Percentiles rank a stretch among this genome's conserved stretches.
These are phyloP conservation scores for Puya raimondii DNA, from an alignment of 176 grass and related monocot species.

Conservation along the genomic window DNA sequence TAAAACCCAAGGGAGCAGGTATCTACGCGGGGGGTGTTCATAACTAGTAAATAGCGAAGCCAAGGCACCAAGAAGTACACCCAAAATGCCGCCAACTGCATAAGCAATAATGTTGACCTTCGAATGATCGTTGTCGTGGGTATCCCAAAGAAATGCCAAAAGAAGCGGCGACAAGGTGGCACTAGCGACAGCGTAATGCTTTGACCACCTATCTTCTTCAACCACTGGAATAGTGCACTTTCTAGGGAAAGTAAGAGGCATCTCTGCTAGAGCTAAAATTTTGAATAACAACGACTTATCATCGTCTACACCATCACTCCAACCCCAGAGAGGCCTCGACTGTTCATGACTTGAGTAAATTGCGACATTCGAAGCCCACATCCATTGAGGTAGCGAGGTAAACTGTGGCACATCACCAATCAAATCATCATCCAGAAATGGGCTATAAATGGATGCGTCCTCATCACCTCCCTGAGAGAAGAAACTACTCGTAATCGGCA, in stretches of 20 bases:
- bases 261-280: conserved; percentile 7
- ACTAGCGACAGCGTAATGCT: conserved; percentile 11
- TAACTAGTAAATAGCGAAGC: conserved; percentile 11
- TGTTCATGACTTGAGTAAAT: conserved; percentile 11
- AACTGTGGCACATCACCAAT: conserved; percentile 8
- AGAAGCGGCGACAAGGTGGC: conserved; percentile 15
- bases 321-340: conserved; percentile 1
- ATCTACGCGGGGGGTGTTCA: conserved; percentile 12
- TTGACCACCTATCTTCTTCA: conserved; percentile 19
- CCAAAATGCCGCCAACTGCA: conserved; percentile 6
- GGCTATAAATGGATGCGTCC: conserved; percentile 4
- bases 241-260: conserved; percentile 15
- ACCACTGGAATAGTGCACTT: conserved; percentile 18
- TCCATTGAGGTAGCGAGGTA: conserved; percentile 8
- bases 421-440: conserved; percentile 9
- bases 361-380: conserved; percentile 19
- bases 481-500: conserved; percentile 7
- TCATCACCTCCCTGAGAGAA: conserved; percentile 9
- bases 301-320: conserved; percentile 1
- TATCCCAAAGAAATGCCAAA: conserved; percentile 11
- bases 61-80: conserved; percentile 2
- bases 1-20: conserved; percentile 18
- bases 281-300: conserved; percentile 1
- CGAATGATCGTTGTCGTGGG: not conserved
- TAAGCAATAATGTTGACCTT: not conserved